Base-by-base conservation (phyloP, 2,329 filamentous ascomycete species). In the Epichloe sp. region DNA sequence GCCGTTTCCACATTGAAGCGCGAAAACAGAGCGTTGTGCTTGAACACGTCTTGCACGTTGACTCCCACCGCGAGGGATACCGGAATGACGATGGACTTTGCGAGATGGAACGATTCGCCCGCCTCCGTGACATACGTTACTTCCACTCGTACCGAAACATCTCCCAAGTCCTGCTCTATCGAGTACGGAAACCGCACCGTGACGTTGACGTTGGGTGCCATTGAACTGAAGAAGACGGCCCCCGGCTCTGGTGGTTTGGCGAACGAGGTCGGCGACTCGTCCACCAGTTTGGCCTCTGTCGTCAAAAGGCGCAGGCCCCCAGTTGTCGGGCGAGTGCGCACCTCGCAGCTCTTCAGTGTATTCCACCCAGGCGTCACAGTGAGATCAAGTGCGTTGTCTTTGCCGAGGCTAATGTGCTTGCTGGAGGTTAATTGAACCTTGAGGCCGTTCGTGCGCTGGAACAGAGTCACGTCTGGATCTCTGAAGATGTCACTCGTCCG, bases 41-140 rank as follows among this genome's bases (percentile, higher is more conserved):
- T 95, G 72, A 97, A 97, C 31, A 94, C 80, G 59, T 98, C 93
- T 60, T 97, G 90, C 5, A 98, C 93, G 57, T 97, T 97, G 55
- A 98, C 93, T 3, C 91, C 90, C 3, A 98, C 75, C 0, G 88
- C 87, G 4, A 98, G 73, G 1, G 85, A 78, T 2, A 93, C 84
- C 3, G 83, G 77, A 19, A 94, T 74, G 3, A 75, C 78, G 56
- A 88, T 86, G 3, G 60, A 59, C 47, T 68, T 70, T 40, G 66
- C 65, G 47, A 69, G 59, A 47, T 55, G 59, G 49, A 62, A 68
- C 10, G 60, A 57, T 7, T 71, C 73, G 3, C 83, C 85, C 2
- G 78, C 69, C 0, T 80, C 72, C 0, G 86, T 90, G 2, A 76
- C 76, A 61, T 93, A 95, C 0, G 72, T 74, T 10, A 89, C 74